These are phyloP conservation scores for Exophiala viscosa DNA, from an alignment of 2,329 filamentous ascomycete genomes.

Conservation along the genomic window DNA sequence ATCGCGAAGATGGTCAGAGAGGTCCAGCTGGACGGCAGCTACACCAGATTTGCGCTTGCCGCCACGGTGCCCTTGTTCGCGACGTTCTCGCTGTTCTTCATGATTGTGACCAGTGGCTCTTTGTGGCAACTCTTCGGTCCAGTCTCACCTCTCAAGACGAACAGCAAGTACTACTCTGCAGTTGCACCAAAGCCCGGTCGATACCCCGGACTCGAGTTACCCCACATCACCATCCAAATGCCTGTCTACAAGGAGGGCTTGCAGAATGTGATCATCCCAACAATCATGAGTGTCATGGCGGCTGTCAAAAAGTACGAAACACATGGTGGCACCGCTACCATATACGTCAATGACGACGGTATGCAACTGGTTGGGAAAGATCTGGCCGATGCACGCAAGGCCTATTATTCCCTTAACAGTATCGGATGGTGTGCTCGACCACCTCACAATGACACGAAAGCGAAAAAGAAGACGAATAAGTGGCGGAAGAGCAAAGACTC, in stretches of 20 bases:
- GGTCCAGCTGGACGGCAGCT: conserved; percentile 40
- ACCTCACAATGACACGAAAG: background rate
- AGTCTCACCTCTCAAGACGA: conserved; percentile 41
- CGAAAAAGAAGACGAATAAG: conserved; percentile 6
- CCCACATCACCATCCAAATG: conserved; percentile 69
- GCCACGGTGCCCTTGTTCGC: conserved; percentile 37
- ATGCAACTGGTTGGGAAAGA: conserved; percentile 33
- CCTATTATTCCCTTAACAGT: background rate
- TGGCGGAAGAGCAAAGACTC: conserved; percentile 4
- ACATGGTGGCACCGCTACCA: conserved; percentile 39
- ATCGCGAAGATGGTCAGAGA: conserved; percentile 35
- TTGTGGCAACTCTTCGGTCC: conserved; percentile 51
- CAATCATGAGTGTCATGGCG: conserved; percentile 52
- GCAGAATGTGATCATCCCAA: conserved; percentile 59
- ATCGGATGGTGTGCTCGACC: conserved; percentile 20
- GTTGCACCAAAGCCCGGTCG: conserved; percentile 15
- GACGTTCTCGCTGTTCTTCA: conserved; percentile 47
- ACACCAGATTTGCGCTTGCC: conserved; percentile 27
- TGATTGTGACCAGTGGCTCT: conserved; percentile 47
- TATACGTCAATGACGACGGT: conserved; percentile 39
- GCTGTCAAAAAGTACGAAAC: conserved; percentile 60
- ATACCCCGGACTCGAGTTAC: conserved; percentile 51
- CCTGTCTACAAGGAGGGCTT: conserved; percentile 86
- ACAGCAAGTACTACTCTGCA: conserved; percentile 45
- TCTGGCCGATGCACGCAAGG: conserved; percentile 1